These are phyloP conservation scores for Lentinula aciculospora DNA, from an alignment of 768 basidiomycete genomes.

Conservation along the genomic window DNA sequence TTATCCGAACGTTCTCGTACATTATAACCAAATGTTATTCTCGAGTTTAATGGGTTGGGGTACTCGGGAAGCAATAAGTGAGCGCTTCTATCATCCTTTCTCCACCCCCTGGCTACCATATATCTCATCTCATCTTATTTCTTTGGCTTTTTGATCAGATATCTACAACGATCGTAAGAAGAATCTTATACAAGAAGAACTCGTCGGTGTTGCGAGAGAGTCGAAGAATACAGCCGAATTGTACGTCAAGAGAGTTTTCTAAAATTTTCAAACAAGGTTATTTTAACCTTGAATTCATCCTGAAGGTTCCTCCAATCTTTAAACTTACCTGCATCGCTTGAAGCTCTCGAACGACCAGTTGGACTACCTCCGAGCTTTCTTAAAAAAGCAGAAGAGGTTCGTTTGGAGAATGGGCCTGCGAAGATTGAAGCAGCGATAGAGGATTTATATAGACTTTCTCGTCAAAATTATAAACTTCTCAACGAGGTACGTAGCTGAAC, in stretches of 20 bases:
- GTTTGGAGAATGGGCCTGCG: conserved; percentile 68
- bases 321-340: conserved; percentile 80
- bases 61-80: conserved; percentile 84
- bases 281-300: background rate
- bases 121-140: background rate
- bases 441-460: conserved; percentile 63
- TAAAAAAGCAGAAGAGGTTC: conserved; percentile 80
- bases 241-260: conserved; percentile 33
- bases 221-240: conserved; percentile 55
- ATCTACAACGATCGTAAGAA: conserved; percentile 84
- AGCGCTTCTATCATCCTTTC: too few species aligned
- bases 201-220: conserved; percentile 54
- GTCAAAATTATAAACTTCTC: conserved; percentile 54
- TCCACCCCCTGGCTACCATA: too few species aligned
- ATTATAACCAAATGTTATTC: conserved; percentile 58
- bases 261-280: too few species aligned
- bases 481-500: conserved; percentile 83
- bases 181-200: conserved; percentile 61
- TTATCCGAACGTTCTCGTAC: conserved; percentile 53
- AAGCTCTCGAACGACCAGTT: conserved; percentile 81
- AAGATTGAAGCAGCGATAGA: conserved; percentile 68
- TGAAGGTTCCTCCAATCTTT: conserved; percentile 59
- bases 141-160: conserved; percentile 33
- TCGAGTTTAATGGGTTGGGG: conserved; percentile 79
- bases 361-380: conserved; percentile 87